Evolutionary conservation across 2,329 filamentous ascomycete species (phyloP).

Genomic region (Xylogone sp.): DNA sequence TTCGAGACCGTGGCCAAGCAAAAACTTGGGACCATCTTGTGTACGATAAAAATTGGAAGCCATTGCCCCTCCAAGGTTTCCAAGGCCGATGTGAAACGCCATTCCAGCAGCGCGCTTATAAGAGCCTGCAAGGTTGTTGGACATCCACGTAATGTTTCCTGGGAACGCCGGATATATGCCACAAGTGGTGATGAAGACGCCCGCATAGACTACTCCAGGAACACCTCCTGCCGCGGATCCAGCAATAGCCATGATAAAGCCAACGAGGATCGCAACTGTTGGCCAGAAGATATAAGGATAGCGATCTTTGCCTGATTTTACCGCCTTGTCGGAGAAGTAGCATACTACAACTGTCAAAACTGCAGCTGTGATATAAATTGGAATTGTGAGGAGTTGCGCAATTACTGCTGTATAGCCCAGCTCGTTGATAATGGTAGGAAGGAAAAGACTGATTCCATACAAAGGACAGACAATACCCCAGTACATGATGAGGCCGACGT

Average conservation of each 20-base stretch:
- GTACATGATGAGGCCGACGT: conserved; percentile 41
- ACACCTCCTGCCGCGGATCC: conserved; percentile 24
- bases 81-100: conserved; percentile 60
- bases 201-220: conserved; percentile 40
- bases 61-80: conserved; percentile 61
- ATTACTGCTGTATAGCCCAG: conserved; percentile 50
- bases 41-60: conserved; percentile 68
- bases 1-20: conserved; percentile 46
- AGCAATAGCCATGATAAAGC: conserved; percentile 49
- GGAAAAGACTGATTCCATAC: conserved; percentile 34
- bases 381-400: conserved; percentile 40
- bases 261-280: conserved; percentile 50
- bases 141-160: conserved; percentile 48
- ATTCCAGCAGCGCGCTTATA: conserved; percentile 56
- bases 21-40: conserved; percentile 43
- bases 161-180: conserved; percentile 44
- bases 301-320: conserved; percentile 33
- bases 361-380: conserved; percentile 60
- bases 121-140: conserved; percentile 54
- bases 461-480: conserved; percentile 56
- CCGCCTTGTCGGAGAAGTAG: conserved; percentile 50
- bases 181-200: conserved; percentile 39
- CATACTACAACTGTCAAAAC: conserved; percentile 51
- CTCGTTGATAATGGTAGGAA: conserved; percentile 36
- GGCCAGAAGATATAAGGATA: conserved; percentile 53